Evolutionary conservation across 2,329 filamentous ascomycete species (phyloP), one percentile per base, ranked within the genome.

Genomic region (Allantophomopsis cytisporea): DNA sequence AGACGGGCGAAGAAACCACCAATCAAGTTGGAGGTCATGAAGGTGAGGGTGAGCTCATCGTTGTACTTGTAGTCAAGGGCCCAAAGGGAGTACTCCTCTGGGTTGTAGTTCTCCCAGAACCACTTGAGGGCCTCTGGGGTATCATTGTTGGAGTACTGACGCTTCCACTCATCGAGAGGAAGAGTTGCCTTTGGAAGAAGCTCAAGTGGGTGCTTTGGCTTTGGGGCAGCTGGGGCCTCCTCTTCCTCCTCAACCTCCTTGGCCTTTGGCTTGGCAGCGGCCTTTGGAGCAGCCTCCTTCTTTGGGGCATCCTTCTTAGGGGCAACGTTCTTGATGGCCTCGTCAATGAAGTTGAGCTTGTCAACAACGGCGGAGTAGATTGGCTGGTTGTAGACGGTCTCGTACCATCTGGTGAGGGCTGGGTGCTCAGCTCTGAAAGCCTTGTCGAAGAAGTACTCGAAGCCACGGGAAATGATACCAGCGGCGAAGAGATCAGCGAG

Each of bases 11-110:
- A 94, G 78, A 98, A 94, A 63, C 91, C 91, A 66, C 84, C 88
- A 61, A 98, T 89, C 65, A 96, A 71, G 78, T 98, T 98, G 75
- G 83, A 85, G 54, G 86, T 89, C 91, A 98, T 98, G 83, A 98
- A 98, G 59, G 83, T 83, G 65, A 91, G 71, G 59, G 86, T 95
- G 52, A 98, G 76, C 79, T 98, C 91, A 45, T 94, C 80, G 67
- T 95, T 94, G 76, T 98, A 98, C 80, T 94, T 95, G 80, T 94
- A 98, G 67, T 88, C 81, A 54, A 88, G 69, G 63, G 77, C 79
- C 86, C 87, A 98, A 63, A 98, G 68, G 41, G 87, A 94, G 77
- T 91, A 98, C 68, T 98, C 91, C 50, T 87, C 81, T 54, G 91
- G 80, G 60, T 91, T 89, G 66, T 78, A 76, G 65, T 93, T 86